Evolutionary conservation across 768 basidiomycete species (phyloP), one percentile per base, ranked within the genome.

Genomic region (Basidioascus undulatus): DNA sequence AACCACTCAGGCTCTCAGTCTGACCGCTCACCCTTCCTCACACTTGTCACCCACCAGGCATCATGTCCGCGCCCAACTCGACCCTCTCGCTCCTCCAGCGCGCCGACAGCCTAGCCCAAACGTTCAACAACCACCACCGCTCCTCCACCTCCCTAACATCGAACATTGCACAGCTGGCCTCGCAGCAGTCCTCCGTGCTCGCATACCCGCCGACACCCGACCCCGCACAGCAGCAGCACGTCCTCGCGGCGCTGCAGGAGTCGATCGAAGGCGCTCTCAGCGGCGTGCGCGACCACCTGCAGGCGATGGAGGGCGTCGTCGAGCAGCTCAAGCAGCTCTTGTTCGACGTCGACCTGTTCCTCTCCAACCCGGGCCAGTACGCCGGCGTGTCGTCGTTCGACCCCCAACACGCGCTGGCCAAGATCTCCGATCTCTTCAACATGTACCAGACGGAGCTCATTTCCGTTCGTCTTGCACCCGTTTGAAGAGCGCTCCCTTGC

Each of bases 381-480:
- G n/a, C n/a, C n/a, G n/a, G n/a, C n/a, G n/a, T n/a, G n/a, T 42
- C 45, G 13, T 42, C 42, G 7, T 18, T 47, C 16, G 48, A 50
- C 33, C 49, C 49, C 19, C 30, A 33, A n/a, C 43, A 48, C 28
- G 47, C 49, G 15, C 32, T 50, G 1, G 21, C n/a, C 5, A 47
- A 50, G 25, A 45, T 48, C 32, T 32, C 26, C 26, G 43, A 39
- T 23, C 37, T 50, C 5, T 46, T 43, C 19, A 35, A 44, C 1
- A 36, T 39, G 23, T 47, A 50, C 26, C 47, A 46, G 32, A 39
- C 43, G 1, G 49, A 50, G 37, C n/a, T 50, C 24, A 46, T 50
- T 10, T 21, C 46, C 19, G 20, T 46, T 23, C 13, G 47, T 44
- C 46, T 20, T 16, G 44, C 40, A 31, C 6, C 24, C 26, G 21